Evolutionary conservation across 306 rosid genomes (phyloP).

Genomic region (Castanea sativa): DNA sequence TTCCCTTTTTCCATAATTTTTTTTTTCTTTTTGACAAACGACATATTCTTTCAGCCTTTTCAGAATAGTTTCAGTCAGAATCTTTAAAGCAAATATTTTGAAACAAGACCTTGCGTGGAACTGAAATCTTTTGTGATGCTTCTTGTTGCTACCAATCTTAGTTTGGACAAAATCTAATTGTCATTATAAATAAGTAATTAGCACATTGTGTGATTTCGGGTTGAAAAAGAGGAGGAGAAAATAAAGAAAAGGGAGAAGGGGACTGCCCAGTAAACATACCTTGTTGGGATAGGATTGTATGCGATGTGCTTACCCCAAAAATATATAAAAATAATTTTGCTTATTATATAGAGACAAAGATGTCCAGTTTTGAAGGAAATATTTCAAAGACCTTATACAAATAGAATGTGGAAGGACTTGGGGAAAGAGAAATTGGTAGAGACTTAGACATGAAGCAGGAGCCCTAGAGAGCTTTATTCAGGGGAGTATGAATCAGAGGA

Average conservation of each 20-base stretch:
- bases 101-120: background rate
- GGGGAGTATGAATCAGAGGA: too few species aligned
- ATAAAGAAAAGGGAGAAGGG: background rate
- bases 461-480: background rate
- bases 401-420: background rate
- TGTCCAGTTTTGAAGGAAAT: background rate
- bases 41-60: background rate
- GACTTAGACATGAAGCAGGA: too few species aligned
- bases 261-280: background rate
- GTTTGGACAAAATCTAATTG: background rate
- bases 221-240: too few species aligned
- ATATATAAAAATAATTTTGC: background rate
- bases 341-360: background rate
- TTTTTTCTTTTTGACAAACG: background rate
- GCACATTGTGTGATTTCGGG: too few species aligned
- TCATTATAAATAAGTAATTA: background rate
- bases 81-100: background rate
- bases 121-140: background rate
- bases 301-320: background rate
- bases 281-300: background rate
- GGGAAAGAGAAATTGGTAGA: background rate
- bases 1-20: too few species aligned
- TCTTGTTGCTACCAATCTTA: background rate
- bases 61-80: background rate
- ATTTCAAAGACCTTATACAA: background rate